phyloP scores from a whole-genome alignment of 148 eudicot genomes.

The Dianthus caryophyllus region DNA sequence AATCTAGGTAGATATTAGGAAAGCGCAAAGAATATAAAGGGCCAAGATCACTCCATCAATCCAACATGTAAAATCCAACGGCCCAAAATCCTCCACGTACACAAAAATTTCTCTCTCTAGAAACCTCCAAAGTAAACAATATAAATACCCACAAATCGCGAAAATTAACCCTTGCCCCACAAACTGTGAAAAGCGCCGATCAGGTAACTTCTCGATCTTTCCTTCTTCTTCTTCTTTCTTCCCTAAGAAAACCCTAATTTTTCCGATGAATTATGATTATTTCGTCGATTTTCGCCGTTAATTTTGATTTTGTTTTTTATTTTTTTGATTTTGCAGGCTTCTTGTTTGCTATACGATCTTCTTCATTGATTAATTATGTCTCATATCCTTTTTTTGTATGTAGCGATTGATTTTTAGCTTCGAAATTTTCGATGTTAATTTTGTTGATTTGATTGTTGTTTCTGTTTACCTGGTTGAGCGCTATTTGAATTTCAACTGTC shows the following conservation, averaged over 20 bases:
- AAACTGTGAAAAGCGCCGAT: slow-evolving; percentile 19
- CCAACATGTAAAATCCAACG: not conserved
- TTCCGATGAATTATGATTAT: not conserved
- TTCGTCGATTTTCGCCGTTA: not conserved
- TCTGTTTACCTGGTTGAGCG: not conserved
- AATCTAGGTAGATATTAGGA: too few relatives aligned
- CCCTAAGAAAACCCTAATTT: not conserved
- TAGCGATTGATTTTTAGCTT: not conserved
- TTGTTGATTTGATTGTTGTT: not conserved
- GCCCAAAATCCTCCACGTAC: not conserved
- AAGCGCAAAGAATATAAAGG: too few relatives aligned
- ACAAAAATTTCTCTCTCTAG: too few relatives aligned
- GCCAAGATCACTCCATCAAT: not conserved
- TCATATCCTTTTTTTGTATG: slow-evolving; percentile 25
- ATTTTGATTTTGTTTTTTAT: not conserved
- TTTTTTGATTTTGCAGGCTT: slow-evolving; percentile 24
- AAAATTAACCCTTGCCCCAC: not conserved
- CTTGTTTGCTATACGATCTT: slow-evolving; percentile 18
- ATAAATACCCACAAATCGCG: not conserved
- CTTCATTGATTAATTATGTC: slow-evolving; percentile 14
- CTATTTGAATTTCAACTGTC: not conserved
- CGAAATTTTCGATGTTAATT: not conserved
- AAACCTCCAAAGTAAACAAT: too few relatives aligned
- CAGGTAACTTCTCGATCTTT: slow-evolving; percentile 18
- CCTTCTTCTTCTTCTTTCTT: not conserved